These are phyloP conservation scores for Penicillium turbatum DNA, from an alignment of 495 filamentous ascomycete species.

Conservation along the genomic window DNA sequence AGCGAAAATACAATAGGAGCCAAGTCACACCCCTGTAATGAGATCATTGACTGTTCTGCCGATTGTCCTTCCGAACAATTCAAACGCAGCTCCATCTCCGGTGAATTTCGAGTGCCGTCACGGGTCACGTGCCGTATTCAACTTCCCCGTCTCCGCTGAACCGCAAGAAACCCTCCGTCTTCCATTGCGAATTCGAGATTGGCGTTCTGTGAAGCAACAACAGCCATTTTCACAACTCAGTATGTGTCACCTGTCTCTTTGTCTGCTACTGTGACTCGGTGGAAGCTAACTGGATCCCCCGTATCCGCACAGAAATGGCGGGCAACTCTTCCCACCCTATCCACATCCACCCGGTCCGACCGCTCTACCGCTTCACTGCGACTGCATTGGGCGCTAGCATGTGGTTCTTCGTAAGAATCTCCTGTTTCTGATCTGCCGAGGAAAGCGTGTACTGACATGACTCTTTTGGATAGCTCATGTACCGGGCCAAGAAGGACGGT, in stretches of 20 bases:
- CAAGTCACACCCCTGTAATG: not conserved
- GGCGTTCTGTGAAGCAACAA: conserved; percentile 13
- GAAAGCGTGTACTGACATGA: conserved; percentile 14
- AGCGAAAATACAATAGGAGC: not conserved
- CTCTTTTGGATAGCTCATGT: conserved; percentile 67
- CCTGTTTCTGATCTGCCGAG: not conserved
- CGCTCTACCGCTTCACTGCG: conserved; percentile 76
- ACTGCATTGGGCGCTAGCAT: conserved; percentile 89
- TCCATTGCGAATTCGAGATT: conserved; percentile 11
- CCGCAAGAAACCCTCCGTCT: conserved; percentile 8
- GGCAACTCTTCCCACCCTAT: conserved; percentile 59
- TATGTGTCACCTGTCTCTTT: not conserved
- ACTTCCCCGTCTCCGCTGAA: conserved; percentile 9
- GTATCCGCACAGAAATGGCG: conserved; percentile 43
- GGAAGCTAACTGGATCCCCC: conserved; percentile 5
- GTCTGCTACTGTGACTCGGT: not conserved
- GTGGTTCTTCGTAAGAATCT: conserved; percentile 91
- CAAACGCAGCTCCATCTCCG: not conserved
- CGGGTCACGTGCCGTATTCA: conserved; percentile 10
- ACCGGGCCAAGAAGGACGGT: conserved; percentile 89
- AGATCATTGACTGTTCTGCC: not conserved
- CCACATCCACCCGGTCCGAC: conserved; percentile 66
- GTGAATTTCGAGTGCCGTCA: conserved; percentile 15
- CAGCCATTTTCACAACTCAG: conserved; percentile 12
- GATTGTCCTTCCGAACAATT: not conserved